Percentiles rank a stretch among this genome's conserved stretches.
These are phyloP conservation scores for Fusarium mundagurra DNA, from an alignment of 2,329 filamentous ascomycete species.

Conservation along the genomic window DNA sequence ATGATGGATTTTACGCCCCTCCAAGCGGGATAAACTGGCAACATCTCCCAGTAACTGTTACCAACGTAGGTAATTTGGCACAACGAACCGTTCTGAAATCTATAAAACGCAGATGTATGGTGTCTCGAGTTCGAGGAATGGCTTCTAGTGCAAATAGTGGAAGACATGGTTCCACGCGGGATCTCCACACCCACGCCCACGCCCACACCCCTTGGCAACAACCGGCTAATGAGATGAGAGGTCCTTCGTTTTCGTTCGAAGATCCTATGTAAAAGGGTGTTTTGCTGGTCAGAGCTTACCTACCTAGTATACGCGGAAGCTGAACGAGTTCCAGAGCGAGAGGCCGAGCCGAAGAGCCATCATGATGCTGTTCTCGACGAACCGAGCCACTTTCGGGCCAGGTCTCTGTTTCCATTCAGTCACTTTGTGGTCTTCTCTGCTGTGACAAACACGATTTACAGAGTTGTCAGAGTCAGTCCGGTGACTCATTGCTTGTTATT, in stretches of 20 bases:
- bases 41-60: not conserved
- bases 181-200: slow-evolving; percentile 21
- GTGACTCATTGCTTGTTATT: not conserved
- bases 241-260: slow-evolving; percentile 9
- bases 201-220: not conserved
- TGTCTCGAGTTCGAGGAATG: slow-evolving; percentile 9
- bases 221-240: slow-evolving; percentile 27
- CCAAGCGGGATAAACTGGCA: not conserved
- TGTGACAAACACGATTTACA: not conserved
- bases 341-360: slow-evolving; percentile 25
- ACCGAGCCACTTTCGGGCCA: slow-evolving; percentile 1
- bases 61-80: not conserved
- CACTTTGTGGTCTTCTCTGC: not conserved
- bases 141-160: not conserved
- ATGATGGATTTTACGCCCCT: not conserved
- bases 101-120: not conserved
- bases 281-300: slow-evolving; percentile 12
- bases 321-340: slow-evolving; percentile 3
- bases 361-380: slow-evolving; percentile 21
- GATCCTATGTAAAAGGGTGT: not conserved
- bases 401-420: not conserved
- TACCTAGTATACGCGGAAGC: slow-evolving; percentile 22
- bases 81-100: not conserved
- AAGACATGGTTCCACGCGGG: not conserved
- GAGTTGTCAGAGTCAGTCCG: not conserved